A percentile compares a stretch with the other conserved stretches of the same genome.
Conservation (phyloP, 2,329 filamentous ascomycete species). For the Coniochaeta prunicola region DNA sequence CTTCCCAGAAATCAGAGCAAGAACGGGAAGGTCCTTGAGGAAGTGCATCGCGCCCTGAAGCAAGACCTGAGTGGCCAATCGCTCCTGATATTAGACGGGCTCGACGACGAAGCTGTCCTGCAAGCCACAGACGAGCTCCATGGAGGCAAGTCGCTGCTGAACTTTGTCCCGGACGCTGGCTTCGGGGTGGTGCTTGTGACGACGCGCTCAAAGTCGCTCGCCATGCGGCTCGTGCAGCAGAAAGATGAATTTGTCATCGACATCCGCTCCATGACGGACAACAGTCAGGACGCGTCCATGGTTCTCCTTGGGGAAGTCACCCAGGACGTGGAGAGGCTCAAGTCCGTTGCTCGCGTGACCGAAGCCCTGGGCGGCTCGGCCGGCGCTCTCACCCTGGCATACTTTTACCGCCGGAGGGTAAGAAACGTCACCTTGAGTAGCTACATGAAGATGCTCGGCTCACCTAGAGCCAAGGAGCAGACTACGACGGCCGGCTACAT, state of each 20-base stretch:
- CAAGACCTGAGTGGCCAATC: background rate
- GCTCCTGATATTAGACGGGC: background rate
- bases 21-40: background rate
- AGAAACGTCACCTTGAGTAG: background rate
- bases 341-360: background rate
- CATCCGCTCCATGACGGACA: background rate
- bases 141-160: background rate
- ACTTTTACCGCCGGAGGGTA: background rate
- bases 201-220: background rate
- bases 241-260: background rate
- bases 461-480: background rate
- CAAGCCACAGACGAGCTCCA: background rate
- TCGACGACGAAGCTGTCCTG: background rate
- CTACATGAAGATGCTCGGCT: background rate
- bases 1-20: background rate
- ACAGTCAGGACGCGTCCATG: background rate
- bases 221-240: background rate
- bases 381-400: background rate
- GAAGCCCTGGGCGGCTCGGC: background rate
- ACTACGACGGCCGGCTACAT: background rate
- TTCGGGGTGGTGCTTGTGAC: background rate
- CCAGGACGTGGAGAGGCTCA: background rate
- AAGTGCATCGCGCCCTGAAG: background rate
- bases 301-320: background rate
- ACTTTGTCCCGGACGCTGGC: background rate